phyloP scores from a whole-genome alignment of 495 filamentous ascomycete genomes.

The Alectoria sarmentosa region DNA sequence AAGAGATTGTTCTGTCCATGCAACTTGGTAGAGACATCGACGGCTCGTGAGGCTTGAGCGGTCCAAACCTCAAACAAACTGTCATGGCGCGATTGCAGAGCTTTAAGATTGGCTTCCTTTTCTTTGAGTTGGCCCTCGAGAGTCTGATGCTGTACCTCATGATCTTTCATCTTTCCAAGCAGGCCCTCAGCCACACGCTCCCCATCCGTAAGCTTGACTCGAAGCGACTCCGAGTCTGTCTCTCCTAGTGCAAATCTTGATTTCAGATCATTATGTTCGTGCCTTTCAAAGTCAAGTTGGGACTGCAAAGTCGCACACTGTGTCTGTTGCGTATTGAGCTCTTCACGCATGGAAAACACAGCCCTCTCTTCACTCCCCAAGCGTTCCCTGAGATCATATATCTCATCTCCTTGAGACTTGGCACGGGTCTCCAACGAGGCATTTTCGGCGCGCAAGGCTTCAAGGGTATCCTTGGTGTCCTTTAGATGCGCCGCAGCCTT shows the following conservation, averaged over 20 bases:
- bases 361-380: slow-evolving; percentile 39
- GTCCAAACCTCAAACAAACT: slow-evolving; percentile 45
- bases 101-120: slow-evolving; percentile 49
- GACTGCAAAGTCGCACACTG: slow-evolving; percentile 49
- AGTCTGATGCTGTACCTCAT: slow-evolving; percentile 38
- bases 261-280: slow-evolving; percentile 57
- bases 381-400: slow-evolving; percentile 38
- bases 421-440: slow-evolving; percentile 46
- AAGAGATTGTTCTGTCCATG: slow-evolving; percentile 72
- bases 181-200: slow-evolving; percentile 55
- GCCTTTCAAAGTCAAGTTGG: slow-evolving; percentile 60
- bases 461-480: slow-evolving; percentile 16
- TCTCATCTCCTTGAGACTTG: slow-evolving; percentile 35
- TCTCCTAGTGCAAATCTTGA: slow-evolving; percentile 67
- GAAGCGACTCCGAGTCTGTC: slow-evolving; percentile 68
- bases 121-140: slow-evolving; percentile 49
- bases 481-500: slow-evolving; percentile 32
- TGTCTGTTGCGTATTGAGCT: slow-evolving; percentile 49
- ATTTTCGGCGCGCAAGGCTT: slow-evolving; percentile 32
- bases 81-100: slow-evolving; percentile 37
- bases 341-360: slow-evolving; percentile 33
- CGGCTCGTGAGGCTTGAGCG: slow-evolving; percentile 58
- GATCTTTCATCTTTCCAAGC: slow-evolving; percentile 57
- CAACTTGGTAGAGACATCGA: slow-evolving; percentile 75
- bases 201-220: slow-evolving; percentile 61